A percentile compares a stretch with the other conserved stretches of the same genome.
Evolutionary conservation across 225 moss, liverwort and hornwort species (phyloP).

Genomic region (Physcomitrium patens): DNA sequence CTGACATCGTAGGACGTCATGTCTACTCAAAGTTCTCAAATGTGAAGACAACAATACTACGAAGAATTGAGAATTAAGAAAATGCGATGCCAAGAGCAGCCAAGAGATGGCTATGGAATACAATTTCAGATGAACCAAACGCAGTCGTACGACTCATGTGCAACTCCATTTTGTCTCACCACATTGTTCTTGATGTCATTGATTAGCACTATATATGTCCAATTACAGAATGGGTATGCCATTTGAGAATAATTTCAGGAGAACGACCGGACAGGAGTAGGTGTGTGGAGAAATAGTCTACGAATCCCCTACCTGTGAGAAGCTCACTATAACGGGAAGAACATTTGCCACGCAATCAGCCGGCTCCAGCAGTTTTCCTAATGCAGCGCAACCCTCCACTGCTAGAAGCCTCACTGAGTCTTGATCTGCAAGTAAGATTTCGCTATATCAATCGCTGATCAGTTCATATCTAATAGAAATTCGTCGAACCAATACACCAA

Average conservation of each 20-base stretch:
- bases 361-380: slow-evolving; percentile 90
- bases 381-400: slow-evolving; percentile 96
- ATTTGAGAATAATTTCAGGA: neutral
- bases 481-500: neutral
- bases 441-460: slow-evolving; percentile 6
- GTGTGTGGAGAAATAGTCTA: neutral
- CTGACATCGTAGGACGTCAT: neutral
- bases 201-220: neutral
- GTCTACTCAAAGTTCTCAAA: slow-evolving; percentile 3
- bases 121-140: slow-evolving; percentile 14
- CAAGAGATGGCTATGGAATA: neutral
- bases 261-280: neutral
- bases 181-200: too few relatives aligned
- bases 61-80: neutral
- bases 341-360: slow-evolving; percentile 87
- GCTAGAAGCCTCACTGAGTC: slow-evolving; percentile 97
- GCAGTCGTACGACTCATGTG: neutral
- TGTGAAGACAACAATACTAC: neutral
- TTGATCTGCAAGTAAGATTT: slow-evolving; percentile 71
- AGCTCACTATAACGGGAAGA: slow-evolving; percentile 95
- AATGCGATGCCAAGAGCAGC: neutral
- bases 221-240: neutral
- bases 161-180: slow-evolving; percentile 1
- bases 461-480: neutral
- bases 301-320: slow-evolving; percentile 72